Evolutionary conservation across 768 basidiomycete genomes (phyloP).

Genomic region (Phylloporus sp.): DNA sequence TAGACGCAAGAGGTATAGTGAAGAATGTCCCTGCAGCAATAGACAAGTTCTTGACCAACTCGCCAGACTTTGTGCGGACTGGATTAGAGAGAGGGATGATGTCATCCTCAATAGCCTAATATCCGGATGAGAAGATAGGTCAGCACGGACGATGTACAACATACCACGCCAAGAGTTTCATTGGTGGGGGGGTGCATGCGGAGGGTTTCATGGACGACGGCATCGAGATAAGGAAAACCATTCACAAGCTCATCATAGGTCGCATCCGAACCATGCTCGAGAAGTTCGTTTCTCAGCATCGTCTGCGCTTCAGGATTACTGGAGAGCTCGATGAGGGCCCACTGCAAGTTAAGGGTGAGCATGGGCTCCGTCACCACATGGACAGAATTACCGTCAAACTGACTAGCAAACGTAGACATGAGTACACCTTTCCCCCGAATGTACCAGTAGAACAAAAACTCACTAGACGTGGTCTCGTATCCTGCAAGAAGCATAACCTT

Average conservation of each 20-base stretch:
- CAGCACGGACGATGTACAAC: neutral
- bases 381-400: slow-evolving; percentile 15
- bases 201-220: slow-evolving; percentile 43
- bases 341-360: slow-evolving; percentile 27
- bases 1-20: slow-evolving; percentile 37
- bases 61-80: slow-evolving; percentile 40
- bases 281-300: slow-evolving; percentile 47
- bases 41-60: slow-evolving; percentile 33
- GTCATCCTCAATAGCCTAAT: slow-evolving; percentile 49
- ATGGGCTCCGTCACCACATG: neutral
- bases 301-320: slow-evolving; percentile 42
- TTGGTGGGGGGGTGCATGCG: slow-evolving; percentile 39
- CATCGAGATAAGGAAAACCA: slow-evolving; percentile 51
- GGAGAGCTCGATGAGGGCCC: slow-evolving; percentile 55
- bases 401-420: slow-evolving; percentile 7
- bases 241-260: slow-evolving; percentile 50
- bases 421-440: neutral
- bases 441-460: neutral
- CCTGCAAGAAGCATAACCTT: slow-evolving; percentile 18
- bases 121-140: neutral
- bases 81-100: slow-evolving; percentile 52
- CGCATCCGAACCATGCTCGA: slow-evolving; percentile 41
- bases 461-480: slow-evolving; percentile 23
- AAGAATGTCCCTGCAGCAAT: slow-evolving; percentile 46
- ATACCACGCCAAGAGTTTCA: slow-evolving; percentile 15